A percentile compares a stretch with the other conserved stretches of the same genome.
phyloP scores from a whole-genome alignment of 2,329 filamentous ascomycete species.

The Aspergillus tamarii region DNA sequence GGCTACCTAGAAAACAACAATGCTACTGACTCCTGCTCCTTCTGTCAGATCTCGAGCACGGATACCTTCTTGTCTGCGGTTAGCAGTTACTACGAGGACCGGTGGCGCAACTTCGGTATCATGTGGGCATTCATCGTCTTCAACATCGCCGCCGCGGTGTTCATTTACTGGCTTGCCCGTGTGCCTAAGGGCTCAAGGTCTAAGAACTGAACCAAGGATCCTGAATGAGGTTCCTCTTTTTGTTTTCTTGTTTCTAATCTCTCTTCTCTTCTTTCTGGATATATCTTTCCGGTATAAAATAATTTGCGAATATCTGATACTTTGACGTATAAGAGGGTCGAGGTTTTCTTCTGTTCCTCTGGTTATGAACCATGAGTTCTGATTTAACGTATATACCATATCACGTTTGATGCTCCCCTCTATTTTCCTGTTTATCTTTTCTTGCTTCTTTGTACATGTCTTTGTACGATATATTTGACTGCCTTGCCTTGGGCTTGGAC shows the following conservation, averaged over 20 bases:
- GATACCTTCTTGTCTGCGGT: constrained; percentile 52
- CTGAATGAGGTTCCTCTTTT: no score
- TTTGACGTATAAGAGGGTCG: background rate
- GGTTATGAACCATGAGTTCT: background rate
- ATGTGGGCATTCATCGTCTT: constrained; percentile 69
- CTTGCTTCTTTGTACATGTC: background rate
- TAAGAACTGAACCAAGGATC: constrained; percentile 14
- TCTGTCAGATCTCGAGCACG: constrained; percentile 51
- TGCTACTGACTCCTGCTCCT: constrained; percentile 52
- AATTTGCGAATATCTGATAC: background rate
- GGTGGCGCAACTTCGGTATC: constrained; percentile 73
- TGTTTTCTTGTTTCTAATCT: background rate
- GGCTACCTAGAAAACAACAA: constrained; percentile 50
- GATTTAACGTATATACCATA: background rate
- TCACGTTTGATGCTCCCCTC: constrained; percentile 1
- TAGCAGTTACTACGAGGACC: constrained; percentile 49
- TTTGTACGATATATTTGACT: background rate
- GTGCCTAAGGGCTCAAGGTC: constrained; percentile 50
- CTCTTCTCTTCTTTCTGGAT: background rate
- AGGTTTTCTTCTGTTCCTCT: background rate
- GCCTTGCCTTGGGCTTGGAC: background rate
- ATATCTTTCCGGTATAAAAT: background rate
- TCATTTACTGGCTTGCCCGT: constrained; percentile 66
- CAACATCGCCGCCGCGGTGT: constrained; percentile 62
- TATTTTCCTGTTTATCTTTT: background rate